Base-by-base conservation (phyloP, 2,329 filamentous ascomycete species). In the Sporothrix humicola region DNA sequence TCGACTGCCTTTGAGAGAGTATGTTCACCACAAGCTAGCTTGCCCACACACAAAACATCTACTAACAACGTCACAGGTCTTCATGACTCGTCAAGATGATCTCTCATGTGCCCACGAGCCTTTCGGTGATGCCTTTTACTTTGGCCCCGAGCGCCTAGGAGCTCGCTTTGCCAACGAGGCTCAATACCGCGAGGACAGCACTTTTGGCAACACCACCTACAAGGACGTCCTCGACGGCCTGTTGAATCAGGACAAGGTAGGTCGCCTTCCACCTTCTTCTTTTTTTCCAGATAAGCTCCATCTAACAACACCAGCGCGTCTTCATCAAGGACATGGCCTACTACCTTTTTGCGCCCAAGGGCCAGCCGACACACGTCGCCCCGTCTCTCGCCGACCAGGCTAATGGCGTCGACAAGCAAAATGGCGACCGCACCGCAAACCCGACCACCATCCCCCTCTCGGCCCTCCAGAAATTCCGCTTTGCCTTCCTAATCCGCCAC, bases 311-410 rank as follows among this genome's bases (percentile, higher is more conserved):
- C 4, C 71, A 97, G 85, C 93, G 95, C 78, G 85, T 97, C 78
- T 98, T 98, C 85, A 96, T 99, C 88, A 99, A 99, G 83, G 96
- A 98, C 82, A 99, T 98, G 85, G 91, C 93, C 73, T 92, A 98
- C 83, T 98, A 98, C 82, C 87, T 98, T 77, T 86, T 97, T 76
- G 92, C 94, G 5, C 93, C 93, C 3, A 85, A 92, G 76, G 86
- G 87, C 65, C 88, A 92, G 78, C 85, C 88, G 15, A 88, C 93
- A 69, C 86, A 85, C 68, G 89, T 96, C 74, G 94, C 93, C 10
- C 92, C 93, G 2, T 97, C 94, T n/a, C 86, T 98, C 69, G 88
- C 92, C 74, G 44, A 72, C 66, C 75, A 75, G 37, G 75, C 75
- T 69, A 78, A 79, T 68, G 76, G 75, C 72, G 78, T 79, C 44